phyloP scores from a whole-genome alignment of 2,329 filamentous ascomycete genomes.

The Nigrospora osmanthi region DNA sequence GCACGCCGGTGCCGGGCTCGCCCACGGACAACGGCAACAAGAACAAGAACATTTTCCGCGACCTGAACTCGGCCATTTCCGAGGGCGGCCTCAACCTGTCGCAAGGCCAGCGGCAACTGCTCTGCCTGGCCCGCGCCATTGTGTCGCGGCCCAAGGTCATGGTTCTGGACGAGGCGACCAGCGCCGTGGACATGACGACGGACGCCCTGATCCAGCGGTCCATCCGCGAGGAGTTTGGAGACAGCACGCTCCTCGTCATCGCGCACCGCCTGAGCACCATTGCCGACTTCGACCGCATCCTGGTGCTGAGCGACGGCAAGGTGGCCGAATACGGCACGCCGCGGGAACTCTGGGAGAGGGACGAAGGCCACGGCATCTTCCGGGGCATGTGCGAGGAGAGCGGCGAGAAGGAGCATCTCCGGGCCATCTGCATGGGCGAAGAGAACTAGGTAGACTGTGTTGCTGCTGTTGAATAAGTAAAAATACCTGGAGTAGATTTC shows the following conservation, averaged over 20 bases:
- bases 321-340: conserved; percentile 63
- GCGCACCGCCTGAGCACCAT: conserved; percentile 71
- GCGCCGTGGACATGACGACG: conserved; percentile 70
- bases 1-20: conserved; percentile 16
- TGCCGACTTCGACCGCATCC: conserved; percentile 66
- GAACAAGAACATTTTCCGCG: conserved; percentile 60
- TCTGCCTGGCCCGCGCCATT: conserved; percentile 68
- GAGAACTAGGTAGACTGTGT: not conserved
- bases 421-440: conserved; percentile 30
- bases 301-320: conserved; percentile 61
- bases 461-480: no score
- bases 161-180: conserved; percentile 74
- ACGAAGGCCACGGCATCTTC: conserved; percentile 37
- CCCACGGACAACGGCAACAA: conserved; percentile 23
- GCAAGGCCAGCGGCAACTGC: conserved; percentile 68
- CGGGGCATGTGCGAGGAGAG: conserved; percentile 56
- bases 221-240: conserved; percentile 64
- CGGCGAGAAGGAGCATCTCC: conserved; percentile 48
- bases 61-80: conserved; percentile 55
- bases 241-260: conserved; percentile 64
- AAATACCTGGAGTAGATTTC: no score
- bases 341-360: conserved; percentile 45
- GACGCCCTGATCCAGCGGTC: conserved; percentile 66
- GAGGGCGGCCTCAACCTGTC: conserved; percentile 69
- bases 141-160: conserved; percentile 67